Conservation (phyloP, 2,329 filamentous ascomycete genomes). For the Xylariaceae sp. region DNA sequence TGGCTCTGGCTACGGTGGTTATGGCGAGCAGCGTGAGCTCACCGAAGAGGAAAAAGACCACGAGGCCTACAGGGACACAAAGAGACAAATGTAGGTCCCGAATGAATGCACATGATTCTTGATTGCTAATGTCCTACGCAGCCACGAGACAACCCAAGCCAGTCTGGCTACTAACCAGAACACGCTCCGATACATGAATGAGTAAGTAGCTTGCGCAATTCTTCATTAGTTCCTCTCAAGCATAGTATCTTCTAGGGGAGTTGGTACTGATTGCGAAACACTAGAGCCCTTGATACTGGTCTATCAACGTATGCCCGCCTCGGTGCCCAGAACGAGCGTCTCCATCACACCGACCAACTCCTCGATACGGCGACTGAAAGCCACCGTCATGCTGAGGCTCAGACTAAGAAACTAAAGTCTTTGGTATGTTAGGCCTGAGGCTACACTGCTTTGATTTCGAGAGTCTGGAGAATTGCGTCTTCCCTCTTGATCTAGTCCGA, state of each 20-base stretch:
- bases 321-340: constrained; percentile 72
- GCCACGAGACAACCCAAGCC: constrained; percentile 67
- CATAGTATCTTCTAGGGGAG: no score
- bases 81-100: not conserved
- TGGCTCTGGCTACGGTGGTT: constrained; percentile 40
- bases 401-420: constrained; percentile 76
- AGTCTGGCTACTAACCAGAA: constrained; percentile 64
- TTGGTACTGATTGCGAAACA: no score
- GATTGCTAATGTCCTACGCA: constrained; percentile 4
- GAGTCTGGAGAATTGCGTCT: no score
- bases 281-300: constrained; percentile 61
- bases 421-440: constrained; percentile 32
- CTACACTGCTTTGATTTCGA: no score
- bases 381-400: constrained; percentile 71
- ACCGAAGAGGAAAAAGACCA: constrained; percentile 77
- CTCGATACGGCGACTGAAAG: constrained; percentile 75
- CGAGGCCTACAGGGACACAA: constrained; percentile 66
- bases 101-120: not conserved
- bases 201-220: constrained; percentile 25
- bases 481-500: no score
- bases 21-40: constrained; percentile 69
- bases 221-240: no score
- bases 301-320: constrained; percentile 68
- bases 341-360: constrained; percentile 79
- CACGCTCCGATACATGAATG: constrained; percentile 61